Percentiles rank a stretch among this genome's conserved stretches.
These are phyloP conservation scores for Hsuehochloa calcarea DNA, from an alignment of 176 grass and related monocot genomes.

Conservation along the genomic window DNA sequence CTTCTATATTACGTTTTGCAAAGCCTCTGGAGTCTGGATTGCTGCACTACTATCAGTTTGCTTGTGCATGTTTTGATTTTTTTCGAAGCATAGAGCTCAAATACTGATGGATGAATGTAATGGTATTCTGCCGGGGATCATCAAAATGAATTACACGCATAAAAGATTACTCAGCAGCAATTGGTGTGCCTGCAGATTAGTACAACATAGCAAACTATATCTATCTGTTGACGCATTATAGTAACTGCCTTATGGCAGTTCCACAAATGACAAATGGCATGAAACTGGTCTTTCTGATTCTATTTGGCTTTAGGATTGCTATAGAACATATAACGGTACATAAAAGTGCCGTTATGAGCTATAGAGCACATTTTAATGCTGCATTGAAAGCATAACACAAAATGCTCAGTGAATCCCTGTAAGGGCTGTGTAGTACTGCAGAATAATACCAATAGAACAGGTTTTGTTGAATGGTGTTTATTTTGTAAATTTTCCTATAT, in stretches of 20 bases:
- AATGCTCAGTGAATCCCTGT: not conserved
- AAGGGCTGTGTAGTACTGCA: not conserved
- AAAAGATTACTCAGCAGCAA: not conserved
- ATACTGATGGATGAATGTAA: not conserved
- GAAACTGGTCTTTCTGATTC: not conserved
- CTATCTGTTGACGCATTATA: not conserved
- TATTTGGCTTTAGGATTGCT: not conserved
- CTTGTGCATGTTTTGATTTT: slow-evolving; percentile 12
- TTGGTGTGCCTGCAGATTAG: not conserved
- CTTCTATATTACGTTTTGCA: not conserved
- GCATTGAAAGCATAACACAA: not conserved
- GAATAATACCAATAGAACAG: slow-evolving; percentile 14
- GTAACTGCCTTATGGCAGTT: not conserved
- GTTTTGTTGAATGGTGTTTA: not conserved
- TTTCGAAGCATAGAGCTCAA: slow-evolving; percentile 8
- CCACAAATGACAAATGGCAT: not conserved
- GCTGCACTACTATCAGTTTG: too few relatives aligned
- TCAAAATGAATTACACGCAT: not conserved
- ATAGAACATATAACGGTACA: slow-evolving; percentile 7
- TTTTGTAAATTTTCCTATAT: not conserved
- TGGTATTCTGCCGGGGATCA: not conserved
- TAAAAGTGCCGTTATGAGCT: not conserved
- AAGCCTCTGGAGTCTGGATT: not conserved
- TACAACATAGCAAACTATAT: not conserved
- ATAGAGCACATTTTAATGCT: not conserved